These are phyloP conservation scores for Catenaria anguillulae DNA, from an alignment of 371 early-diverging fungal species.

Conservation along the genomic window DNA sequence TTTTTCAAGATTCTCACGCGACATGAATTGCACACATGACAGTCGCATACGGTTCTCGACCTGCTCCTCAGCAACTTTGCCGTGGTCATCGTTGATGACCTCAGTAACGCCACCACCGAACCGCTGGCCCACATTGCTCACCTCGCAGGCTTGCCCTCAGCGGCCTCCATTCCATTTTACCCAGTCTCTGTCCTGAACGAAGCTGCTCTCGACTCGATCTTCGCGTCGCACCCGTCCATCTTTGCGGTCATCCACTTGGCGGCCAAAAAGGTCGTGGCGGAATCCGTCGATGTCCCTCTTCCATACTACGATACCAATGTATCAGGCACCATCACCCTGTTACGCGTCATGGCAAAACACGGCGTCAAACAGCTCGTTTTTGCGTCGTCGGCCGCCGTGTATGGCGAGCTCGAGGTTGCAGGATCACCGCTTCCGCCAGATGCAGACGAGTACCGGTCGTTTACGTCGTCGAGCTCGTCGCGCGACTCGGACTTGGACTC, in stretches of 20 bases:
- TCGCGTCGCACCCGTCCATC: slow-evolving; percentile 42
- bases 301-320: slow-evolving; percentile 78
- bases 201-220: slow-evolving; percentile 43
- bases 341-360: slow-evolving; percentile 46
- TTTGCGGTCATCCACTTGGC: slow-evolving; percentile 80
- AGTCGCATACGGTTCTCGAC: slow-evolving; percentile 66
- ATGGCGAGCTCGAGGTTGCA: slow-evolving; percentile 37
- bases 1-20: too few species aligned
- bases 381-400: slow-evolving; percentile 75
- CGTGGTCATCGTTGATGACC: slow-evolving; percentile 66
- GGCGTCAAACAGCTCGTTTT: slow-evolving; percentile 61
- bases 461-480: slow-evolving; percentile 11
- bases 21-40: neutral
- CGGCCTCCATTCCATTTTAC: slow-evolving; percentile 42
- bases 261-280: slow-evolving; percentile 77
- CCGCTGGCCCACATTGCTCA: slow-evolving; percentile 50
- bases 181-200: slow-evolving; percentile 53
- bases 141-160: slow-evolving; percentile 36
- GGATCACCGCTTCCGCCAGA: neutral
- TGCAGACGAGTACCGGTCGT: slow-evolving; percentile 9
- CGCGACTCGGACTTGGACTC: neutral
- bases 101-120: slow-evolving; percentile 55
- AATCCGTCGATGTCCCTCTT: slow-evolving; percentile 65
- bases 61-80: slow-evolving; percentile 50
- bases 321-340: slow-evolving; percentile 54